These are phyloP conservation scores for Pseudofabraea citricarpa DNA, from an alignment of 2,329 filamentous ascomycete genomes.

Conservation along the genomic window DNA sequence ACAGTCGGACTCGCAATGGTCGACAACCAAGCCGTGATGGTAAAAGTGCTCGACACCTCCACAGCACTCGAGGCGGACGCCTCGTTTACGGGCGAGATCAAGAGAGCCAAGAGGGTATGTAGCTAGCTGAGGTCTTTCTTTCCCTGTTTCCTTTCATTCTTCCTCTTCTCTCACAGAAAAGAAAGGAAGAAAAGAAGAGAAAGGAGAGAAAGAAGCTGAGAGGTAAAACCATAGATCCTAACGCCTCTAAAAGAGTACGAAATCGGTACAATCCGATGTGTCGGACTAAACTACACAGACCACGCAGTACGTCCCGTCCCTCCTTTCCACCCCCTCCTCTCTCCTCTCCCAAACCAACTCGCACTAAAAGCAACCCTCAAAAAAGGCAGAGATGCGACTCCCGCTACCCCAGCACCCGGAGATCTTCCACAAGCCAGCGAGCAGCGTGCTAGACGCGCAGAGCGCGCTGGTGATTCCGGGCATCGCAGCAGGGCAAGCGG, in stretches of 20 bases:
- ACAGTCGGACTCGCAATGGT: constrained; percentile 16
- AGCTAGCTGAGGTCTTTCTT: too few species aligned
- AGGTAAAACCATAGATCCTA: constrained; percentile 40
- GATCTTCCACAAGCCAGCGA: constrained; percentile 54
- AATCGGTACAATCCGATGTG: constrained; percentile 53
- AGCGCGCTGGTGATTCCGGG: constrained; percentile 48
- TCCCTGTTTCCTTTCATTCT: too few species aligned
- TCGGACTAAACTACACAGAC: constrained; percentile 46
- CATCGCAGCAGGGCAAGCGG: constrained; percentile 46
- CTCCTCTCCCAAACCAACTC: too few species aligned
- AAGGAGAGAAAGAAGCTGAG: too few species aligned
- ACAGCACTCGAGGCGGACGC: constrained; percentile 25
- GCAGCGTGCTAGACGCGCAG: constrained; percentile 48
- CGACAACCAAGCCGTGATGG: constrained; percentile 8
- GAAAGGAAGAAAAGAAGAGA: too few species aligned
- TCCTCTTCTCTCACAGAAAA: too few species aligned
- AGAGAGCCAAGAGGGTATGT: constrained; percentile 2
- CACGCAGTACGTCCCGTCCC: constrained; percentile 17
- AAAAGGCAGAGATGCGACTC: constrained; percentile 47
- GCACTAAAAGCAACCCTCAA: too few species aligned
- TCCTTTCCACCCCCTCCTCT: too few species aligned
- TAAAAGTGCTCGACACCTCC: constrained; percentile 14
- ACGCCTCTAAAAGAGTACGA: constrained; percentile 44
- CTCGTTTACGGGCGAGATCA: constrained; percentile 15
- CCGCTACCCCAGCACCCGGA: constrained; percentile 48